Evolutionary conservation across 192 early-diverging fungal genomes (phyloP).

Genomic region (Jimgerdemannia lactiflua): DNA sequence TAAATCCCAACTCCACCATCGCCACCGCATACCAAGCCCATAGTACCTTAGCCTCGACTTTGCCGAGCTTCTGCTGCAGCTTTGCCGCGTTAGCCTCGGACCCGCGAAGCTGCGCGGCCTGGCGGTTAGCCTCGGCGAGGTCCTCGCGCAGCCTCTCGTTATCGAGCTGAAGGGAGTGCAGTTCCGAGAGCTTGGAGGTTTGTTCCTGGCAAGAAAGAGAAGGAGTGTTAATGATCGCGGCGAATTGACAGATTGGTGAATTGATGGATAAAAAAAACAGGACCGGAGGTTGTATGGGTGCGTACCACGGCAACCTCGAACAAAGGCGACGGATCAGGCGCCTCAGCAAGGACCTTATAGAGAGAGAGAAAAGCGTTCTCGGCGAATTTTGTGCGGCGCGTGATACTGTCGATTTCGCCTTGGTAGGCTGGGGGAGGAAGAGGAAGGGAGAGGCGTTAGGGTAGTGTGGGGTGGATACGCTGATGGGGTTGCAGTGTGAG

Average conservation of each 20-base stretch:
- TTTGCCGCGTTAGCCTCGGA: constrained; percentile 45
- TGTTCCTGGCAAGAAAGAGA: constrained; percentile 35
- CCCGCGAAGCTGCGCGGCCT: constrained; percentile 33
- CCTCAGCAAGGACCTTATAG: constrained; percentile 78
- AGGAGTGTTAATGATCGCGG: too few relatives aligned
- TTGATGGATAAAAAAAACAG: background rate
- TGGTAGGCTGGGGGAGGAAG: constrained; percentile 65
- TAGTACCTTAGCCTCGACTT: constrained; percentile 55
- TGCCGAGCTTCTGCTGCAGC: constrained; percentile 51
- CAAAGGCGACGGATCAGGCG: constrained; percentile 79
- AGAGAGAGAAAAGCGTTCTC: constrained; percentile 78
- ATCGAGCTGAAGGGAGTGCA: constrained; percentile 45
- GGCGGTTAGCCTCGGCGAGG: constrained; percentile 37
- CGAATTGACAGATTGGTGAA: background rate
- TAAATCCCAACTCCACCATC: too few relatives aligned
- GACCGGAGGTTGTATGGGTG: background rate
- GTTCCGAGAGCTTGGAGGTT: constrained; percentile 42
- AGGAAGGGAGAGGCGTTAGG: background rate
- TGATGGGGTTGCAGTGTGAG: background rate
- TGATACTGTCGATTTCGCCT: constrained; percentile 87
- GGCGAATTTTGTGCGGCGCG: constrained; percentile 79
- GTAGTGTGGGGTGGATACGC: background rate
- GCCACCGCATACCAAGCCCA: too few relatives aligned
- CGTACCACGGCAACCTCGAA: constrained; percentile 56
- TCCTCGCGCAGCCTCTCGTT: constrained; percentile 55